Conservation (phyloP, 2,329 filamentous ascomycete genomes). For the Colletotrichum shisoi region DNA sequence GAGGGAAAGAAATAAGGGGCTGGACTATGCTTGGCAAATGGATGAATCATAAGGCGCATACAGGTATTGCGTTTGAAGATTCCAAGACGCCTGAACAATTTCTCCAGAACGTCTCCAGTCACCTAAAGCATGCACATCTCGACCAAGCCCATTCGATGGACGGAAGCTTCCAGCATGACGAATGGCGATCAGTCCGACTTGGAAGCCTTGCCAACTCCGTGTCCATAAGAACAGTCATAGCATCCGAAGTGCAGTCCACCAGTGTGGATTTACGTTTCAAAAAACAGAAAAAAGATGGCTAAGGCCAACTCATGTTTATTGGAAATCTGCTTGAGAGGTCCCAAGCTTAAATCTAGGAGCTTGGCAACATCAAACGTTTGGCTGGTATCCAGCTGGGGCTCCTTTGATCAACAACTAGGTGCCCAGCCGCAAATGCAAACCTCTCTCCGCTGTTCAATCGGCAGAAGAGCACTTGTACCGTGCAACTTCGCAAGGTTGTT, state of each 20-base stretch:
- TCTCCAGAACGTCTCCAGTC: not conserved
- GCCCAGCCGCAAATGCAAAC: not conserved
- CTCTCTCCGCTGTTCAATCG: no score
- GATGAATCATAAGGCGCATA: constrained; percentile 69
- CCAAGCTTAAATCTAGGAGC: constrained; percentile 25
- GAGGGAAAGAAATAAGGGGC: constrained; percentile 75
- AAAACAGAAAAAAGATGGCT: no score
- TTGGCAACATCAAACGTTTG: constrained; percentile 5
- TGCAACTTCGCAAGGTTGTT: not conserved
- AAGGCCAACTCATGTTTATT: constrained; percentile 4
- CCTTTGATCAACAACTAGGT: not conserved
- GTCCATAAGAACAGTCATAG: not conserved
- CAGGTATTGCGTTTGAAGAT: not conserved
- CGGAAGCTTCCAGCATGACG: no score
- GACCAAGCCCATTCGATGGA: no score
- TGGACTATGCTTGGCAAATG: constrained; percentile 97
- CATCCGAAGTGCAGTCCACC: not conserved
- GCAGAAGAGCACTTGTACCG: not conserved
- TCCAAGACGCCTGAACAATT: no score
- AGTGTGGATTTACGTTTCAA: no score
- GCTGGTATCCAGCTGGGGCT: not conserved
- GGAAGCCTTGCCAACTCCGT: not conserved
- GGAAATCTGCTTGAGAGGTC: not conserved
- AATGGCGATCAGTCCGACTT: not conserved
- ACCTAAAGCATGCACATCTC: no score